Evolutionary conservation across 371 early-diverging fungal genomes (phyloP), one percentile per base, ranked within the genome.

Genomic region (Saksenaea oblongispora): DNA sequence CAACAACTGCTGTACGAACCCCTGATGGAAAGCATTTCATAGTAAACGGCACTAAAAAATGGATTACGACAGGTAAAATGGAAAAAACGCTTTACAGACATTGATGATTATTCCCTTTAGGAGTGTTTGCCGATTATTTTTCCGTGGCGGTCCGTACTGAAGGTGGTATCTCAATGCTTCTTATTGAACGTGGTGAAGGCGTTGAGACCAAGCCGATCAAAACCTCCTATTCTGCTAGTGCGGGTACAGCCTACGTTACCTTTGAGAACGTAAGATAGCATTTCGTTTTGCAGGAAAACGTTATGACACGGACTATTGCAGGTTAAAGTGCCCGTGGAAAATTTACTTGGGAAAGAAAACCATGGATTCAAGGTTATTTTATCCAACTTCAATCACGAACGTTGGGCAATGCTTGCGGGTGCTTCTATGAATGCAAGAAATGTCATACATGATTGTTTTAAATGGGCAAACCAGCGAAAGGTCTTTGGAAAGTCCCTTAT

Each of bases 41-140:
- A 47, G 82, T 91, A 47, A 91, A 91, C 64, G 92, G 93, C 39
- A 90, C 89, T 68, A 93, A 93, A 77, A 92, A 92, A 80, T 89
- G 90, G 83, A 79, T 78, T 62, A 88, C 89, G 34, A 87, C 83
- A 63, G 89, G 87, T 47, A 47, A 18, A 58, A 73, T 73, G 26
- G 80, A 79, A 61, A 72, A 78, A 17, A 7, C 18, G 17, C n/a
- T 27, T 14, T 28, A 8, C 27, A 34, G 3, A 42, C 31, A 22
- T 37, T 27, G 8, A 42, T 15, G 34, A 10, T 24, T 11, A 36
- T 10, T 28, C 34, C 22, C 11, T 56, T 22, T 31, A 59, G 64
- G 73, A 31, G 56, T 55, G 34, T 72, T 54, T 22, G 74, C 70
- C 14, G 86, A 89, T 69, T 91, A 85, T 71, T 91, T 91, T 66